A percentile compares a stretch with the other conserved stretches of the same genome.
Conservation (phyloP, 305 asterid species). For the Fraxinus greggii region DNA sequence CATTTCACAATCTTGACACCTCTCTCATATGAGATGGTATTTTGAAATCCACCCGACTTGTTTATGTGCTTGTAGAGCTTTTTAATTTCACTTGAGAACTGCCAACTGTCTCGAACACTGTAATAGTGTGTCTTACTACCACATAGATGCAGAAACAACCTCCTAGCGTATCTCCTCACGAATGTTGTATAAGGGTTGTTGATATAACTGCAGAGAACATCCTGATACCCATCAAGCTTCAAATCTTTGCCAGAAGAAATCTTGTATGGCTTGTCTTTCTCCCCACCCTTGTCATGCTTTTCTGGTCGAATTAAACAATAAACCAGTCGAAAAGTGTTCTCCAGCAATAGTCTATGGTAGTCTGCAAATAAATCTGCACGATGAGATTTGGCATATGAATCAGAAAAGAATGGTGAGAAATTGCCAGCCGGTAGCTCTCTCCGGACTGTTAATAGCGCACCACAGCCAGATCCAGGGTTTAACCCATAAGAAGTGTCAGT, state of each 20-base stretch:
- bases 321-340: conserved; percentile 86
- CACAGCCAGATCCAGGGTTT: conserved; percentile 84
- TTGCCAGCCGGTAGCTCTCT: conserved; percentile 98
- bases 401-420: conserved; percentile 92
- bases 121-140: conserved; percentile 98
- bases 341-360: conserved; percentile 80
- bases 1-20: conserved; percentile 94
- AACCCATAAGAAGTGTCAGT: conserved; percentile 58
- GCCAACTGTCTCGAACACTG: conserved; percentile 97
- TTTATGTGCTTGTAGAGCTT: conserved; percentile 86
- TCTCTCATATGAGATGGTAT: conserved; percentile 85
- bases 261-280: conserved; percentile 75
- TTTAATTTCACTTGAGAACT: conserved; percentile 83
- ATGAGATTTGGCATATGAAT: conserved; percentile 91
- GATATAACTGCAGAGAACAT: conserved; percentile 94
- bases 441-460: conserved; percentile 78
- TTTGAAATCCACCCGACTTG: conserved; percentile 94
- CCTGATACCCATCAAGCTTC: conserved; percentile 97
- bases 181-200: conserved; percentile 84
- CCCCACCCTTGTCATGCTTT: conserved; percentile 94
- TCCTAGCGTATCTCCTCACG: conserved; percentile 93
- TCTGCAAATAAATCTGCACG: conserved; percentile 91
- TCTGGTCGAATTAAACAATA: conserved; percentile 98
- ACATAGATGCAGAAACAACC: conserved; percentile 93
- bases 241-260: conserved; percentile 71